Evolutionary conservation across 495 filamentous ascomycete species (phyloP).

Genomic region (Hypoxylon crocopeplum): DNA sequence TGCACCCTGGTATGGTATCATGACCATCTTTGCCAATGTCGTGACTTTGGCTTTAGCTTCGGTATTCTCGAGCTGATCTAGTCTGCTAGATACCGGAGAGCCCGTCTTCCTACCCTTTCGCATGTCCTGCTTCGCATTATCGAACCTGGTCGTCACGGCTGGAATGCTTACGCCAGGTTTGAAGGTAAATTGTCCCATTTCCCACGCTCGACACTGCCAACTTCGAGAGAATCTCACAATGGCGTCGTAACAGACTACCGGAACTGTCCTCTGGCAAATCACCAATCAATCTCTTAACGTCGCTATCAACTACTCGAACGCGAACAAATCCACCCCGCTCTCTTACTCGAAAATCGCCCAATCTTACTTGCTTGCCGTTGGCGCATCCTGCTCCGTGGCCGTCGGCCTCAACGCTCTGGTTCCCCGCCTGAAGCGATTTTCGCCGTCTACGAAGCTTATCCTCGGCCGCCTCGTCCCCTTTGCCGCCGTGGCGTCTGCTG

Average conservation of each 20-base stretch:
- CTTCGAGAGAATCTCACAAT: slow-evolving; percentile 6
- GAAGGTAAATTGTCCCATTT: slow-evolving; percentile 51
- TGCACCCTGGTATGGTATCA: slow-evolving; percentile 78
- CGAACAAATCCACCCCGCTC: slow-evolving; percentile 93
- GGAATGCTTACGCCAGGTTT: slow-evolving; percentile 95
- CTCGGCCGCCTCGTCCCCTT: slow-evolving; percentile 90
- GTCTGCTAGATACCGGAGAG: slow-evolving; percentile 77
- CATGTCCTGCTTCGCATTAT: slow-evolving; percentile 95
- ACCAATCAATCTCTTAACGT: slow-evolving; percentile 98
- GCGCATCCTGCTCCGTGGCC: slow-evolving; percentile 90
- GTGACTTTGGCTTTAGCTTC: too few species aligned
- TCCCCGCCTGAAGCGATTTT: slow-evolving; percentile 77
- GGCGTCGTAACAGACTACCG: slow-evolving; percentile 68
- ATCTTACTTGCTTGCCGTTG: slow-evolving; percentile 91
- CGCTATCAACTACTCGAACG: slow-evolving; percentile 94
- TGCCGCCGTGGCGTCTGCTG: slow-evolving; percentile 88
- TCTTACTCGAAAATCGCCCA: slow-evolving; percentile 78
- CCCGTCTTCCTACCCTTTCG: slow-evolving; percentile 94
- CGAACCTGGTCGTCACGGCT: slow-evolving; percentile 94
- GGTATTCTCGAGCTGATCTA: slow-evolving; percentile 28
- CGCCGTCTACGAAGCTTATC: slow-evolving; percentile 73
- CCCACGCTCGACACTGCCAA: too few species aligned
- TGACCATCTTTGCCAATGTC: neutral
- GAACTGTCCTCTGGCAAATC: slow-evolving; percentile 93
- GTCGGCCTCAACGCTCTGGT: slow-evolving; percentile 91